Evolutionary conservation across 1,284 basidiomycete genomes (phyloP), one percentile per base, ranked within the genome.

Genomic region (Megacollybia platyphylla): DNA sequence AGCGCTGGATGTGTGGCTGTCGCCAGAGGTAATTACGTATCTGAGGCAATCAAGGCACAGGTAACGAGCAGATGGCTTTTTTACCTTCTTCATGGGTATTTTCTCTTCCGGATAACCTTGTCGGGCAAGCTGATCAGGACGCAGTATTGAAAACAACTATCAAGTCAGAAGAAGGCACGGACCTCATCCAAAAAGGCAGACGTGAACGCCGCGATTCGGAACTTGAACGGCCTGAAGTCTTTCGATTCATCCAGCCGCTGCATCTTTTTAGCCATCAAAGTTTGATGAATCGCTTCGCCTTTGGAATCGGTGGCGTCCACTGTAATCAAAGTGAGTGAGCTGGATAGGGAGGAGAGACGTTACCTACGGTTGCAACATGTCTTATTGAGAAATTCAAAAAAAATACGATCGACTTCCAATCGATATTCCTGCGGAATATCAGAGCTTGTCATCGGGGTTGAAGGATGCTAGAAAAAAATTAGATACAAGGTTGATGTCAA

Each of bases 261-360:
- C 93, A 97, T 96, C 70, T 96, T 96, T 67, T 92, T 92, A 1
- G 93, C 87, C 96, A 97, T 98, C 52, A 98, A 72, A 34, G 92
- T 92, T 64, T 99, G 96, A 60, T 99, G 96, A 44, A 99, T 90
- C 39, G 87, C 82, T 60, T 99, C 94, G 45, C 96, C 96, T 59
- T 97, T 96, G 40, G 78, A 73, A 58, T 98, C 96, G 39, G 79
- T 86, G 11, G 87, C 84, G 46, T 97, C 91, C 61, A 97, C 91
- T 94, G 54, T 10, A 41, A 40, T 15, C 15, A 15, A 34, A 11
- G 15, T 34, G 11, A 34, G 6, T 11, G 15, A 34, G 3, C 31
- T 11, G 31, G 31, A 6, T 7, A 34, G 31, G 15, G 15, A 15
- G 3, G 13, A 24, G n/a, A 37, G 11, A 34, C 31, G 5, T 24